Conservation (phyloP, 306 rosid genomes). For the Pterocarpus macrocarpus region DNA sequence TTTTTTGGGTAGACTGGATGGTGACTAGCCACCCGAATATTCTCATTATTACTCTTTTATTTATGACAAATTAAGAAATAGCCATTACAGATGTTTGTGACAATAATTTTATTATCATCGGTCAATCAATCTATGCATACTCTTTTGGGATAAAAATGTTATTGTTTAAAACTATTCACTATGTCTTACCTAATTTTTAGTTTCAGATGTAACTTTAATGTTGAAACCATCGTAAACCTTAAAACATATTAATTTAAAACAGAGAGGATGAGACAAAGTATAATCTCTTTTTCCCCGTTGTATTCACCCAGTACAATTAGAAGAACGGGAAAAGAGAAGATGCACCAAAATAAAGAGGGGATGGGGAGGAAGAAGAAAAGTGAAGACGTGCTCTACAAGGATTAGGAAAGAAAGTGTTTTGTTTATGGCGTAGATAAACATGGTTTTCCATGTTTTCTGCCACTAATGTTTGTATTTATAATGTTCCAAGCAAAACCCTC, state of each 20-base stretch:
- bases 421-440: constrained; percentile 33
- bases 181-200: background rate
- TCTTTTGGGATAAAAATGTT: background rate
- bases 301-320: background rate
- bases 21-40: background rate
- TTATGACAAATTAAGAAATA: background rate
- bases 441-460: constrained; percentile 48
- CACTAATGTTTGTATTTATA: constrained; percentile 42
- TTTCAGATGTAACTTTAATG: background rate
- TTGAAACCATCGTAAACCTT: background rate
- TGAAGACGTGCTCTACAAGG: constrained; percentile 25
- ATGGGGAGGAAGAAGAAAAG: background rate
- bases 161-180: background rate
- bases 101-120: background rate
- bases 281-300: background rate
- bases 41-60: background rate
- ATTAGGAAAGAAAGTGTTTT: constrained; percentile 35
- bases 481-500: constrained; percentile 34
- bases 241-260: background rate
- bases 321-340: background rate
- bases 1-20: background rate
- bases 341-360: background rate
- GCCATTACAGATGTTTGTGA: background rate
- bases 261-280: background rate
- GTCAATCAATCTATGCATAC: background rate